Base-by-base conservation (phyloP, 192 early-diverging fungal genomes). In the Coemansia sp. region DNA sequence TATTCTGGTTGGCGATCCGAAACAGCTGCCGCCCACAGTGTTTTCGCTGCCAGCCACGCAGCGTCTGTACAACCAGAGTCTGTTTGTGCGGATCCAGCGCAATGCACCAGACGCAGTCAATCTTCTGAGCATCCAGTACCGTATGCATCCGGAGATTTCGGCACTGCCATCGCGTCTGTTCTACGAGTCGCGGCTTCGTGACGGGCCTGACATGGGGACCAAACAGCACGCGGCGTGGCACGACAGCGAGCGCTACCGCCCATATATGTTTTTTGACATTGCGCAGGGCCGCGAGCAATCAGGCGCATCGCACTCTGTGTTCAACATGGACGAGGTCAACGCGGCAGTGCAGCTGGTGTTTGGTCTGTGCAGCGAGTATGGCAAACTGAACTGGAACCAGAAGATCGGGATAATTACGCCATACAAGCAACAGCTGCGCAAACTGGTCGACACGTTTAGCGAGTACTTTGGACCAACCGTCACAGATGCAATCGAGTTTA, bases 121-220 rank as follows among this genome's bases (percentile, higher is more conserved):
- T 62, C 74, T 98, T 47, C 74, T 98, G 38, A 93, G 89, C 62
- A 94, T 95, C 49, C 95, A 98, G 83, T 98, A 97, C 73, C 91
- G 95, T 64, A 97, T 98, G 96, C 92, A 98, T 67, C 93, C 95
- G 0, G 83, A 88, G 23, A 96, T 98, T 17, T 93, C 92, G 37
- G 56, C 29, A 9, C 93, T 96, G 57, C 94, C 94, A 1, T 89
- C 85, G 21, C 62, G 70, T 2, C 75, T 87, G 27, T 97, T 98
- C 63, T 98, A 98, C 75, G 76, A 86, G 14, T 86, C 85, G 0
- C 50, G 76, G 56, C 81, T 98, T 8, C 67, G 80, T 19, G 93
- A 98, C 63, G 91, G 91, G 2, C 89, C 86, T 0, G 83, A 78
- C 3, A 87, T 96, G 86, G 81, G 38, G 0, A 57, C 62, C 23